Base-by-base conservation (phyloP, 2,329 filamentous ascomycete species). In the Zymoseptoria brevis region DNA sequence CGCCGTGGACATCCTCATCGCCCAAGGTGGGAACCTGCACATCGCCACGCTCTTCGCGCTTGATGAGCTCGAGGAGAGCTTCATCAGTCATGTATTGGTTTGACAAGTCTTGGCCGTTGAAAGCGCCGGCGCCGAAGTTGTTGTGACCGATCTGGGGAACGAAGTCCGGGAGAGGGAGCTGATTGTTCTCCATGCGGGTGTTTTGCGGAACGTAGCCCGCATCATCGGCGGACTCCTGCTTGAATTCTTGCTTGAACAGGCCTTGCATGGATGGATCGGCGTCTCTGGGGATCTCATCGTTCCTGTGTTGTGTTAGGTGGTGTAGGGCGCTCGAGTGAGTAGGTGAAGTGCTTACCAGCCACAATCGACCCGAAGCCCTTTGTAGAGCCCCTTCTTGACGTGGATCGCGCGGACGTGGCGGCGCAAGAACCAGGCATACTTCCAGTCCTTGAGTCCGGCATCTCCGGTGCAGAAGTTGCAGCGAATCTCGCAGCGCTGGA, bases 361-460 rank as follows among this genome's bases (percentile, higher is more conserved):
- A 3, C 59, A 57, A 13, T 59, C 57, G 30, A 70, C 62, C 2
- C 49, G 53, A 11, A 70, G 57, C 30, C 62, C 51, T 2, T 57
- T 53, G 57, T 63, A 64, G 24, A 54, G 57, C 19, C 59, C 63
- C 3, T 52, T 54, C 45, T 64, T 64, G 52, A 60, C 57, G 56
- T 69, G 67, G n/a, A 66, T 59, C 5, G 64, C 60, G 26, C 63
- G 61, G 8, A 70, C 66, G 53, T 71, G 69, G 22, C 67, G 62
- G n/a, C 69, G 66, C 29, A 70, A 52, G 54, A 67, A 69, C 68
- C 69, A 69, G 4, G 67, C 65, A 41, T 63, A 68, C 50, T 68
- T 67, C 64, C 66, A 69, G 16, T 59, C 49, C 49, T 65, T 64
- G 16, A 62, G 53, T n/a, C 41, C 59, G 13, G 41, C 58, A 2